Evolutionary conservation across 2,329 filamentous ascomycete genomes (phyloP).

Genomic region (Fusarium temperatum): DNA sequence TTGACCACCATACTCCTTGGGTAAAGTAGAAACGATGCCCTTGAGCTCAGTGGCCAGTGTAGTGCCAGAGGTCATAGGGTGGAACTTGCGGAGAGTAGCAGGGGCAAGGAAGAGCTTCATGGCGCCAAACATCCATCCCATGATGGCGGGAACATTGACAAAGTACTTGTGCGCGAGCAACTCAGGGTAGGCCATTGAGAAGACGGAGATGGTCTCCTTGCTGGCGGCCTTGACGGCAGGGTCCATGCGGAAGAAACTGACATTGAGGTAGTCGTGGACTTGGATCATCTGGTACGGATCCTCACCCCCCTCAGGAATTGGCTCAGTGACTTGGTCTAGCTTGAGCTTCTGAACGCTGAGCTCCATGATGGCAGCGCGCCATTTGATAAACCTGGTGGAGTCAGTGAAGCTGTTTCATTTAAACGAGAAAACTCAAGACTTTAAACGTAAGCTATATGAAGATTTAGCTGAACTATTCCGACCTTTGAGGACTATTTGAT

Average conservation of each 20-base stretch:
- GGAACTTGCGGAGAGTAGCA: slow-evolving; percentile 81
- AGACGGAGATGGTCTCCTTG: slow-evolving; percentile 82
- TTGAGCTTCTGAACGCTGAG: slow-evolving; percentile 79
- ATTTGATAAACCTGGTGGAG: slow-evolving; percentile 77
- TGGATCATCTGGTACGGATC: slow-evolving; percentile 93
- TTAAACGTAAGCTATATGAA: not conserved
- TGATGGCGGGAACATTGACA: slow-evolving; percentile 89
- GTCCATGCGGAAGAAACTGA: slow-evolving; percentile 87
- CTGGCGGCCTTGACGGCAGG: slow-evolving; percentile 78
- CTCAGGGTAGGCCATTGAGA: slow-evolving; percentile 87
- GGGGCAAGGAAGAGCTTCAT: slow-evolving; percentile 80
- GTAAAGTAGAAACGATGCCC: slow-evolving; percentile 70
- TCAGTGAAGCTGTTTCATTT: slow-evolving; percentile 13
- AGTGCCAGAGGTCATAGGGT: slow-evolving; percentile 77
- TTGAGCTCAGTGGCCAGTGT: slow-evolving; percentile 71
- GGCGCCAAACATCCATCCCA: slow-evolving; percentile 84
- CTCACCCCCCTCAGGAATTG: slow-evolving; percentile 75
- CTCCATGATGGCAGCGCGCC: slow-evolving; percentile 93
- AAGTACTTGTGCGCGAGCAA: slow-evolving; percentile 89
- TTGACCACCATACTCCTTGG: slow-evolving; percentile 82
- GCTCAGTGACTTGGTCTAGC: slow-evolving; percentile 72
- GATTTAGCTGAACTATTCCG: not conserved
- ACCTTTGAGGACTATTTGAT: not conserved
- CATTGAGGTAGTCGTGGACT: slow-evolving; percentile 90
- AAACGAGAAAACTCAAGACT: not conserved